Evolutionary conservation across 306 rosid genomes (phyloP), one percentile per base, ranked within the genome.

Genomic region (Casuarina cunninghamiana): DNA sequence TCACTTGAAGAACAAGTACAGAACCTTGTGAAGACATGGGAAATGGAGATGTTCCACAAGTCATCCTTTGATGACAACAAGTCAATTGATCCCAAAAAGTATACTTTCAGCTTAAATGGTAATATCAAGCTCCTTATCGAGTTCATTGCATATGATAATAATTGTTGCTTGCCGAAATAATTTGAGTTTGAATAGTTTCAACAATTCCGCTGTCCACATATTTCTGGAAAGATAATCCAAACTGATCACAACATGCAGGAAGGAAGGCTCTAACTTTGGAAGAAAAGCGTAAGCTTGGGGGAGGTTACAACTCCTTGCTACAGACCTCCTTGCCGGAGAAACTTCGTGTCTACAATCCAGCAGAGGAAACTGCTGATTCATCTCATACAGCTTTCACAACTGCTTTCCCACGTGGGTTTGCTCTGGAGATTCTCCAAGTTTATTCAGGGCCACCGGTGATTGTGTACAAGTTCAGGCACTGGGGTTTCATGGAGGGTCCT

Each of bases 401-500:
- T 0, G 75, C 94, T 1, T 89, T 91, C 62, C 92, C 97, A 1
- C 85, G 89, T 13, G 94, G 97, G 9, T 88, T 91, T 73, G 94
- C 94, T 21, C 58, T 89, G 21, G 92, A 91, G 80, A 35, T 91
- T 69, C 68, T 89, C 2, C 79, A 77, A 8, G 90, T 85, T 1
- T 89, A 86, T 65, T 62, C 90, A 3, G 94, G 94, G 35, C 97
- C 97, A 3, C 97, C 97, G 0, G 51, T 77, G 58, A 85, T 89
- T 51, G 84, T 84, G 4, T 91, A 80, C 86, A 91, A 91, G 68
- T 91, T 91, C 78, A 88, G 94, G 78, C 94, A 91, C 72, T 91
- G 97, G 94, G 97, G 91, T 38, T 83, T 70, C 85, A 86, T 89
- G 93, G 96, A 90, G 46, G 96, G 96, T 66, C 90, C 96, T 83